Percentiles rank a stretch among this genome's conserved stretches.
These are phyloP conservation scores for Phaeomoniella chlamydospora DNA, from an alignment of 2,329 filamentous ascomycete genomes.

Conservation along the genomic window DNA sequence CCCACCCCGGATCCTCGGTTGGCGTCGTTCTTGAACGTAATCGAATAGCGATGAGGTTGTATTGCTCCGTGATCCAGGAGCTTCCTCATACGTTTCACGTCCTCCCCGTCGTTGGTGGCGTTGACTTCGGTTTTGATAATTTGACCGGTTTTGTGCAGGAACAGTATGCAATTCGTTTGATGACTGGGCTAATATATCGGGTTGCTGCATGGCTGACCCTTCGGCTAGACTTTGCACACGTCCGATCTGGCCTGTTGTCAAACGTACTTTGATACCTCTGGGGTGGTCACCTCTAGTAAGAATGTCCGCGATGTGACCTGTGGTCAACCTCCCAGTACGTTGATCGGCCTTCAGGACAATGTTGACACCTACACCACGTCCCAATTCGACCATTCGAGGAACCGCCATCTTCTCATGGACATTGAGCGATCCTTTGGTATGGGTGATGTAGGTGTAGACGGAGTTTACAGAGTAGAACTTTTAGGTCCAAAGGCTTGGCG, in stretches of 20 bases:
- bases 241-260: conserved; percentile 57
- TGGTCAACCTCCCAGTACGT: conserved; percentile 55
- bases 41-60: conserved; percentile 1
- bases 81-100: neutral
- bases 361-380: conserved; percentile 48
- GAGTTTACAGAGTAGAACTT: no score
- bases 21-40: neutral
- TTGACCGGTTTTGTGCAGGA: neutral
- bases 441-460: no score
- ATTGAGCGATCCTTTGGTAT: no score
- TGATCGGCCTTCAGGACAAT: conserved; percentile 68
- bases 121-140: neutral
- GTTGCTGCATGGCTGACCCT: neutral
- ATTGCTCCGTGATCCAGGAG: neutral
- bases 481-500: no score
- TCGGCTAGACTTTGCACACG: conserved; percentile 42
- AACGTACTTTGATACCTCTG: conserved; percentile 63
- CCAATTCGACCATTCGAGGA: conserved; percentile 9
- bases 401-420: no score
- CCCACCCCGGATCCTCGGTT: neutral
- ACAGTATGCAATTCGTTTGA: neutral
- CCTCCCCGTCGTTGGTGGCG: neutral
- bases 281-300: conserved; percentile 63
- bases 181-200: neutral
- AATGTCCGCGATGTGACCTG: conserved; percentile 50